phyloP scores from a whole-genome alignment of 2,329 filamentous ascomycete species.

The Neurospora sp. region DNA sequence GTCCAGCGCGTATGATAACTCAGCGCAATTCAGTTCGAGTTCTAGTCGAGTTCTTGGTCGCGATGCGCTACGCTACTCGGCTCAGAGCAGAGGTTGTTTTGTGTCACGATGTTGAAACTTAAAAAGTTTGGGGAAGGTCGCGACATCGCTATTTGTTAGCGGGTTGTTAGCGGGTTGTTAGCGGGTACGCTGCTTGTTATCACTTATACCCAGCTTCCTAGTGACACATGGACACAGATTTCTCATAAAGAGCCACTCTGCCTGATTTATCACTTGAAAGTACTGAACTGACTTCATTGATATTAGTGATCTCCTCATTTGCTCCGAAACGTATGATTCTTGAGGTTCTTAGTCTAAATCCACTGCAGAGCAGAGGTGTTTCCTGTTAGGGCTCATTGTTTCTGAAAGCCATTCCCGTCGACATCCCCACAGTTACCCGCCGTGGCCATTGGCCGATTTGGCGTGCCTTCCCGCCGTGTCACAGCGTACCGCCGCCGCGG shows the following conservation, averaged over 20 bases:
- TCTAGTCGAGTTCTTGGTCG: too few species aligned
- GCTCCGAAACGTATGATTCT: accelerated
- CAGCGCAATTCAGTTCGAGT: neutral
- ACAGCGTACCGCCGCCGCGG: neutral
- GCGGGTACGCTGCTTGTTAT: neutral
- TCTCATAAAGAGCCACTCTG: accelerated
- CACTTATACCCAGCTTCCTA: neutral
- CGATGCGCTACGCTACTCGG: neutral
- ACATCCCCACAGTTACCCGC: neutral
- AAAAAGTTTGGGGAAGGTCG: neutral
- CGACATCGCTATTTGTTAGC: neutral
- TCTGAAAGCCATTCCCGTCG: neutral
- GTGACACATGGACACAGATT: neutral
- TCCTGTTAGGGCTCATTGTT: neutral
- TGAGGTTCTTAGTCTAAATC: accelerated
- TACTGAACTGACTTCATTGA: too few species aligned
- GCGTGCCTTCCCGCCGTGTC: neutral
- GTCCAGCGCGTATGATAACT: neutral
- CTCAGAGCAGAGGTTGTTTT: neutral
- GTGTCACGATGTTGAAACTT: neutral
- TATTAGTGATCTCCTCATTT: neutral
- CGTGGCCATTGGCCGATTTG: too few species aligned
- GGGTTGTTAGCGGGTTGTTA: neutral
- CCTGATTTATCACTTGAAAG: too few species aligned
- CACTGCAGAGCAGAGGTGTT: neutral